Base-by-base conservation (phyloP, 345 rosid genomes). In the Hibiscus tridactylites region DNA sequence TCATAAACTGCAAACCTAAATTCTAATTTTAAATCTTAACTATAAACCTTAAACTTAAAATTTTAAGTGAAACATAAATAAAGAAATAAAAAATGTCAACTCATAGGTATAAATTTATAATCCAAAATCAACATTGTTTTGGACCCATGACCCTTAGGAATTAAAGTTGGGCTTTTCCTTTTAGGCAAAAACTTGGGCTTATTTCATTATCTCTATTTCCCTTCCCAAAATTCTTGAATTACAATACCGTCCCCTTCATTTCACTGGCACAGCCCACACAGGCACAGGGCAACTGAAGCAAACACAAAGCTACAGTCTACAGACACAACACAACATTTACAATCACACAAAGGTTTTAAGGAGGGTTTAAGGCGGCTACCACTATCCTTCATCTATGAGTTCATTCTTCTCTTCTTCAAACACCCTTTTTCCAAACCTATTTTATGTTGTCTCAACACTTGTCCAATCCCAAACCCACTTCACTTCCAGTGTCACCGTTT, bases 341-440 rank as follows among this genome's bases (percentile, higher is more conserved):
- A 57, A 5, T 15, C 63, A 44, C 39, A 47, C 10, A 73, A 37
- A 80, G 88, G 88, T 83, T 87, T 56, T 80, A 79, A 64, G 83
- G 66, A 73, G 89, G 88, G 91, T 82, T 87, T 83, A 77, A 78
- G 84, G 80, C 80, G 85, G 82, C 81, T 35, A 16, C 71, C 0
- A 0, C 73, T n/a, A 0, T 42, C 3, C 0, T 49, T n/a, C 19
- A 19, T 3, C 0, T 33, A 73, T 66, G 68, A 73, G 26, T 44
- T 28, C 37, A 1, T n/a, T 33, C 15, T 11, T 47, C 54, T 6
- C 0, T 56, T 57, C 54, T 2, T 17, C 50, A 21, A 26, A 12
- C 31, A 46, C 24, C 13, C 33, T 1, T 24, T 31, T 17, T 58
- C 33, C 47, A 46, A 61, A 24, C 52, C 37, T 73, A 70, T 46